These are phyloP conservation scores for Emergomyces orientalis DNA, from an alignment of 2,329 filamentous ascomycete species.

Conservation along the genomic window DNA sequence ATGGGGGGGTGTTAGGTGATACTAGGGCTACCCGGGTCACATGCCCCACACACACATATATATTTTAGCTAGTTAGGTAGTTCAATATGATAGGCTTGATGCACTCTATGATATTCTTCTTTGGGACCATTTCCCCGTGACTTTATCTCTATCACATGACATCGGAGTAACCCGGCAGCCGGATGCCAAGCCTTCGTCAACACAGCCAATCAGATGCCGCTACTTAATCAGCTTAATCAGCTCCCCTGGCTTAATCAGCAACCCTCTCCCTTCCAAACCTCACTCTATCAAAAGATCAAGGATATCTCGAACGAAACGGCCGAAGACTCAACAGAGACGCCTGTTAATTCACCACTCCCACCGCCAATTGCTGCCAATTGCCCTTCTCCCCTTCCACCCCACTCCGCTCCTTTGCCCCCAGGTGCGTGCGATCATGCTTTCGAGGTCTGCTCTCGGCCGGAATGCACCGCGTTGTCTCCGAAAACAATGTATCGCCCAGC, in stretches of 20 bases:
- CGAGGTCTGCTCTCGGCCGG: constrained; percentile 56
- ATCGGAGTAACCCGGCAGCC: constrained; percentile 6
- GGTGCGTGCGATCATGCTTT: constrained; percentile 55
- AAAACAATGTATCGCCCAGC: constrained; percentile 49
- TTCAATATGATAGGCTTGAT: no score
- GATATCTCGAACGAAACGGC: not conserved
- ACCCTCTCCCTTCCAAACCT: constrained; percentile 34
- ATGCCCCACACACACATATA: no score
- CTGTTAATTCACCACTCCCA: constrained; percentile 21
- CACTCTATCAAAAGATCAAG: not conserved
- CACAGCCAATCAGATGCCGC: constrained; percentile 30
- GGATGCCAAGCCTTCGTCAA: constrained; percentile 26
- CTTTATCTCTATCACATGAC: constrained; percentile 8
- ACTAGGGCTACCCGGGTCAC: no score
- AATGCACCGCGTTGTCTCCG: constrained; percentile 55
- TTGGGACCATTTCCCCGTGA: not conserved
- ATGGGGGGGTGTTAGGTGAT: no score
- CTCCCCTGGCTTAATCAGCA: constrained; percentile 17
- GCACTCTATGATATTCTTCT: not conserved
- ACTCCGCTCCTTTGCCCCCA: constrained; percentile 23
- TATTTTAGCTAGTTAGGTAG: no score
- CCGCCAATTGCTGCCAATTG: constrained; percentile 24
- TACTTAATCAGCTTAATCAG: constrained; percentile 23
- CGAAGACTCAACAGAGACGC: not conserved
- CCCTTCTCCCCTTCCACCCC: constrained; percentile 25